Conservation (phyloP, 805 yeast genomes). For the Yarrowia bubula region DNA sequence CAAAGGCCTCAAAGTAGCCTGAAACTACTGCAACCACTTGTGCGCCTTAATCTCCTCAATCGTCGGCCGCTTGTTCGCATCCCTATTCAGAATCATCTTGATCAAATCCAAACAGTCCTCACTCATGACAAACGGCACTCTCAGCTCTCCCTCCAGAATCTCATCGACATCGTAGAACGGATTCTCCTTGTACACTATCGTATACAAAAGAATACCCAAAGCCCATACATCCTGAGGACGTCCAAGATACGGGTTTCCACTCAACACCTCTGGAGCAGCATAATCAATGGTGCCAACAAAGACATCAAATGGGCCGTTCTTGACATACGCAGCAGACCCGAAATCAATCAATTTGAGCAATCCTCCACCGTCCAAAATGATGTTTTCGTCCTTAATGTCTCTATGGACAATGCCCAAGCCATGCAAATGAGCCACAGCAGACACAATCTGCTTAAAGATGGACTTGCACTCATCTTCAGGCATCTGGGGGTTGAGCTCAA, state of each 20-base stretch:
- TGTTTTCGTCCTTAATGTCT: conserved; percentile 92
- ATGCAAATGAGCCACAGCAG: conserved; percentile 80
- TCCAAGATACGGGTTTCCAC: conserved; percentile 87
- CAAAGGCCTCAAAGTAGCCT: no score
- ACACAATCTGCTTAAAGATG: conserved; percentile 74
- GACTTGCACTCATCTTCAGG: conserved; percentile 72
- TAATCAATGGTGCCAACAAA: conserved; percentile 97
- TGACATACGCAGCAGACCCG: conserved; percentile 89
- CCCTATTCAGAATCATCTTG: conserved; percentile 63
- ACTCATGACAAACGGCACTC: conserved; percentile 60
- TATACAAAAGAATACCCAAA: conserved; percentile 83
- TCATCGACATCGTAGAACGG: conserved; percentile 96
- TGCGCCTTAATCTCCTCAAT: conserved; percentile 68
- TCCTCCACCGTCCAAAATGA: conserved; percentile 81
- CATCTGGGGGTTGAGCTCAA: conserved; percentile 82
- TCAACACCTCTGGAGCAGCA: conserved; percentile 94
- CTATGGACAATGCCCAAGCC: conserved; percentile 85
- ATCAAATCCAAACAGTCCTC: conserved; percentile 66
- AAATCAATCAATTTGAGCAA: conserved; percentile 85
- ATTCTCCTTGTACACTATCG: conserved; percentile 87
- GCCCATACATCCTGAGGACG: conserved; percentile 98
- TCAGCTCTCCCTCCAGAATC: conserved; percentile 83
- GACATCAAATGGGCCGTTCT: conserved; percentile 93
- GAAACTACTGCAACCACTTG: conserved; percentile 53
- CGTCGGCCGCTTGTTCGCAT: conserved; percentile 64